Percentiles rank a stretch among this genome's conserved stretches.
These are phyloP conservation scores for Backusella macrospora DNA, from an alignment of 192 early-diverging fungal genomes.

Conservation along the genomic window DNA sequence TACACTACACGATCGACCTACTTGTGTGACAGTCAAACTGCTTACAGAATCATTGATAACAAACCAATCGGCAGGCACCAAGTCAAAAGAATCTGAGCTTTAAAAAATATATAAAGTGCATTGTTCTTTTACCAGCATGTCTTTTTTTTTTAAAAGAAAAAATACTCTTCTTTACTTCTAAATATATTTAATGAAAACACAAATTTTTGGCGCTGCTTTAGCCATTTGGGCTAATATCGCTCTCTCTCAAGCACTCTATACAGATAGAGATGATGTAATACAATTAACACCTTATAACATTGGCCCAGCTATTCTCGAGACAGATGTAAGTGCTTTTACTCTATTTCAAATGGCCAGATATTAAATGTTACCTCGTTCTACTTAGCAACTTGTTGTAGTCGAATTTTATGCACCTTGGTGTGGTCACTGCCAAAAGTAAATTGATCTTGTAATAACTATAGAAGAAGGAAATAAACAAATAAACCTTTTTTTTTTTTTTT, in stretches of 20 bases:
- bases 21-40: neutral
- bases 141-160: neutral
- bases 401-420: constrained; percentile 99
- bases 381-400: constrained; percentile 78
- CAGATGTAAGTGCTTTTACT: constrained; percentile 50
- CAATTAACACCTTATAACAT: constrained; percentile 61
- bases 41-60: neutral
- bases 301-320: constrained; percentile 65
- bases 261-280: constrained; percentile 51
- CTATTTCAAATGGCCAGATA: neutral
- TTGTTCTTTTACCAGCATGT: neutral
- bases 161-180: too few relatives aligned
- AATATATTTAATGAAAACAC: neutral
- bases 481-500: neutral
- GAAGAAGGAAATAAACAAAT: neutral
- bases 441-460: neutral
- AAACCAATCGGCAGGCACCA: constrained; percentile 19
- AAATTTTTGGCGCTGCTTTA: neutral
- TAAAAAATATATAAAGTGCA: neutral
- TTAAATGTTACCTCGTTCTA: neutral
- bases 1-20: neutral
- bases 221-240: neutral
- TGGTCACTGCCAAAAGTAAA: constrained; percentile 85
- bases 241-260: constrained; percentile 52
- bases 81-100: constrained; percentile 1